Evolutionary conservation across 495 filamentous ascomycete genomes (phyloP), one percentile per base, ranked within the genome.

Genomic region (Penicillium ucsense): DNA sequence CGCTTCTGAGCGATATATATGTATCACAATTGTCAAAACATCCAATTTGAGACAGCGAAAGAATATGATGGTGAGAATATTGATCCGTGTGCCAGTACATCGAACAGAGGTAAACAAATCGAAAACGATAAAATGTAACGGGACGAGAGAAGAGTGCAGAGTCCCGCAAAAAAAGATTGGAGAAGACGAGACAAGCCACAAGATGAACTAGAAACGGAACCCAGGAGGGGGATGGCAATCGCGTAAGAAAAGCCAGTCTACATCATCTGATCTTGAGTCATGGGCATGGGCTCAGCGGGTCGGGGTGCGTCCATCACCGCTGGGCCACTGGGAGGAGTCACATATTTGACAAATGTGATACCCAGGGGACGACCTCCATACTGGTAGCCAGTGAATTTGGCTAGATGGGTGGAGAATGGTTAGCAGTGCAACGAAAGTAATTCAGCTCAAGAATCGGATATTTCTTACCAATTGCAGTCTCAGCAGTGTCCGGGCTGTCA

Each of bases 211-310:
- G 7, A 45, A 46, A 31, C 9, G 51, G 38, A 45, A 29, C 40
- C 28, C 40, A 40, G 28, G 39, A 42, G 40, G 31, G 34, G 9
- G 2, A 3, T 30, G 42, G 20, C 28, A 10, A 20, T 28, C 9
- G 33, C 40, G 27, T 41, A 49, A 33, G 45, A 44, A 40, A 48
- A 20, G 43, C 42, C 34, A 36, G 32, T 32, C 68, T 79, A 98
- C 91, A 95, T 95, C 67, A 98, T 96, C 74, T 98, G 91, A 59
- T 96, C 92, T 64, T 98, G 92, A 3, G 89, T 94, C 55, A 95
- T 64, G 48, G 77, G 79, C 55, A 95, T 64, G 48, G 77, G 79
- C 43, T 73, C 80, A 12, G 86, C 81, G n/a, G 78, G 71, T 54
- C 92, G 84, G 20, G 62, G 56, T 31, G 79, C 86, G 54, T 95